phyloP scores from a whole-genome alignment of 2,329 filamentous ascomycete species.

The Aspergillus sp. region DNA sequence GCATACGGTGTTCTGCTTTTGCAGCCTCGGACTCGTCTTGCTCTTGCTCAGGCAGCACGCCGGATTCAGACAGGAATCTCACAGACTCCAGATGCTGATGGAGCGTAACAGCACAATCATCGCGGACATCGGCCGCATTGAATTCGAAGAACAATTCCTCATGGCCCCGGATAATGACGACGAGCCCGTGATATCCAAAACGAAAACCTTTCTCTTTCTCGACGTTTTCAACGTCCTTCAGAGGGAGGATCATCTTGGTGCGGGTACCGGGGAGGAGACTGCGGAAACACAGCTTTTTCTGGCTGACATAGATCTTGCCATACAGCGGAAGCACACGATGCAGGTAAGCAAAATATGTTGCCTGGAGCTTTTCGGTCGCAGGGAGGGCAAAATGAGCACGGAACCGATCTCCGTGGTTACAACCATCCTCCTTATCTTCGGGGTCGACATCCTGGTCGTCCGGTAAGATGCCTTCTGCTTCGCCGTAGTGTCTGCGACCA shows the following conservation, averaged over 20 bases:
- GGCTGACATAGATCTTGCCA: constrained; percentile 93
- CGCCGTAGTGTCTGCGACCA: constrained; percentile 82
- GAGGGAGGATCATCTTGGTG: constrained; percentile 86
- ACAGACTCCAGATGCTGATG: constrained; percentile 73
- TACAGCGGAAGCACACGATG: constrained; percentile 87
- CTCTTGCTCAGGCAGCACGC: constrained; percentile 65
- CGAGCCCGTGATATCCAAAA: constrained; percentile 84
- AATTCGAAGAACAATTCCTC: constrained; percentile 98
- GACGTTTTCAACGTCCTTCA: constrained; percentile 89
- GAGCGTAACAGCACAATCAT: constrained; percentile 84
- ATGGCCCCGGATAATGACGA: constrained; percentile 88
- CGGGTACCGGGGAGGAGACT: constrained; percentile 85
- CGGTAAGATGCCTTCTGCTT: constrained; percentile 63
- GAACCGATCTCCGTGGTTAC: constrained; percentile 66
- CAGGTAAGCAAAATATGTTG: constrained; percentile 90
- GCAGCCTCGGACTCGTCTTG: constrained; percentile 70
- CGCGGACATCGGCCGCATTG: constrained; percentile 69
- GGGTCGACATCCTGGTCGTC: constrained; percentile 61
- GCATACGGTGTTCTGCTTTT: constrained; percentile 74
- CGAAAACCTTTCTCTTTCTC: constrained; percentile 94
- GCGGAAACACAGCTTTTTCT: constrained; percentile 85
- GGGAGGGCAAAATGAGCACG: constrained; percentile 88
- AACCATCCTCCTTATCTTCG: constrained; percentile 56
- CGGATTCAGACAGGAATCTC: constrained; percentile 69
- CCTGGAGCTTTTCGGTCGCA: constrained; percentile 75